Evolutionary conservation across 495 filamentous ascomycete genomes (phyloP).

Genomic region (Annulohypoxylon moriforme): DNA sequence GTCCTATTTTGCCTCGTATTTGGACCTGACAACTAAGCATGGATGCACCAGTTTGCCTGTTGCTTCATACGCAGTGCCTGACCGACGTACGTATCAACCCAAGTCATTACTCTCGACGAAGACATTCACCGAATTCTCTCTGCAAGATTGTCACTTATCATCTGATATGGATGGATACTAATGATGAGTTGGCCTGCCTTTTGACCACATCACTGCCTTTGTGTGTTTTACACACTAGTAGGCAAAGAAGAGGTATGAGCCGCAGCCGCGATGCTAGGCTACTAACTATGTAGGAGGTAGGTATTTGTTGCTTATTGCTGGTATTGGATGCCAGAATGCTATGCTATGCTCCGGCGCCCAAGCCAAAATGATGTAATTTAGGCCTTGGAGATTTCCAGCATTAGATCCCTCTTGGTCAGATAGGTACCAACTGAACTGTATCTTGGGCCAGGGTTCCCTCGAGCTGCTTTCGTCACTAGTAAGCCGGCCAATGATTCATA

Average conservation of each 20-base stretch:
- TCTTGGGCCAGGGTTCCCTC: slow-evolving; percentile 13
- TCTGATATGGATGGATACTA: slow-evolving; percentile 29
- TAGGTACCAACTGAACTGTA: slow-evolving; percentile 30
- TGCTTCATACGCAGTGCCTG: slow-evolving; percentile 18
- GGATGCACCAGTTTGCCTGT: slow-evolving; percentile 34
- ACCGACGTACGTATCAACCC: slow-evolving; percentile 30
- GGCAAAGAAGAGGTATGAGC: slow-evolving; percentile 33
- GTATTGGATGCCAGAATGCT: background rate
- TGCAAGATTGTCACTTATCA: slow-evolving; percentile 32
- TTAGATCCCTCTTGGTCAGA: slow-evolving; percentile 22
- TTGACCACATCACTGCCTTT: slow-evolving; percentile 41
- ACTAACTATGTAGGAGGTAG: background rate
- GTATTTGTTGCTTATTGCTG: background rate
- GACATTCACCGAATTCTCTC: slow-evolving; percentile 39
- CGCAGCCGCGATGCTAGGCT: slow-evolving; percentile 23
- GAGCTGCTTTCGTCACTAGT: slow-evolving; percentile 7
- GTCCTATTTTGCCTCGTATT: slow-evolving; percentile 44
- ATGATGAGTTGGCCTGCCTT: slow-evolving; percentile 46
- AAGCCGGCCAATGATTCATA: slow-evolving; percentile 29
- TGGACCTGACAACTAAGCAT: slow-evolving; percentile 37
- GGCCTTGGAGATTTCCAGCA: slow-evolving; percentile 33
- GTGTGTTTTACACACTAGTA: slow-evolving; percentile 23
- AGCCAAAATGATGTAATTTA: slow-evolving; percentile 47
- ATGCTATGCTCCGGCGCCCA: slow-evolving; percentile 28
- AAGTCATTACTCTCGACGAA: slow-evolving; percentile 15